phyloP scores from a whole-genome alignment of 2,329 filamentous ascomycete genomes.

The Calonectria hongkongensis region DNA sequence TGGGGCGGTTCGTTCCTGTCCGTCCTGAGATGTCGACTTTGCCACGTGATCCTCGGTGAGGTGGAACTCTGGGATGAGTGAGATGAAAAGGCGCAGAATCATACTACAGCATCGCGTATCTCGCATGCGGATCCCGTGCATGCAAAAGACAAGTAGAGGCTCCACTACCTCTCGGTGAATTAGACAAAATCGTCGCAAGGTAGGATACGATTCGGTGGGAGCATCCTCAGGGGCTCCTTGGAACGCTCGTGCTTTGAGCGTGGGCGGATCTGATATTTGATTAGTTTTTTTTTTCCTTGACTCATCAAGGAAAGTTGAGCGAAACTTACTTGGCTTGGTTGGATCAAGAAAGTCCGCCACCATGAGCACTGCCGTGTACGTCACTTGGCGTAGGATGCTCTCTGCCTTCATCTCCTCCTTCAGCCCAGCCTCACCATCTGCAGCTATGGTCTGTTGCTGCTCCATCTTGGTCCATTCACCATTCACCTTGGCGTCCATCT shows the following conservation, averaged over 20 bases:
- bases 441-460: slow-evolving; percentile 75
- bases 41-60: slow-evolving; percentile 64
- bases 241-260: slow-evolving; percentile 53
- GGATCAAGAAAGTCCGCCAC: slow-evolving; percentile 92
- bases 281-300: slow-evolving; percentile 41
- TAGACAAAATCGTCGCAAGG: slow-evolving; percentile 88
- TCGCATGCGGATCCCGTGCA: slow-evolving; percentile 90
- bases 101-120: slow-evolving; percentile 92
- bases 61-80: slow-evolving; percentile 88
- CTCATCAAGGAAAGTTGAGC: not conserved
- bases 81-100: slow-evolving; percentile 90
- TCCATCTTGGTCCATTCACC: slow-evolving; percentile 89
- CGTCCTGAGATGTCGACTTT: slow-evolving; percentile 54
- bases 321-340: slow-evolving; percentile 74
- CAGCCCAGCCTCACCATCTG: slow-evolving; percentile 83
- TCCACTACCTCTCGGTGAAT: slow-evolving; percentile 86
- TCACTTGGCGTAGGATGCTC: slow-evolving; percentile 94
- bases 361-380: slow-evolving; percentile 93
- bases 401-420: slow-evolving; percentile 99
- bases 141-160: slow-evolving; percentile 92
- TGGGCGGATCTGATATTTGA: slow-evolving; percentile 56
- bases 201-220: slow-evolving; percentile 67
- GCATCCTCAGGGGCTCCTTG: slow-evolving; percentile 51
- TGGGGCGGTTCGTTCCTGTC: slow-evolving; percentile 47
- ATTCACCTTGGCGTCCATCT: slow-evolving; percentile 91